Percentiles rank a stretch among this genome's conserved stretches.
phyloP scores from a whole-genome alignment of 225 moss, liverwort and hornwort genomes.

The Lunularia cruciata region DNA sequence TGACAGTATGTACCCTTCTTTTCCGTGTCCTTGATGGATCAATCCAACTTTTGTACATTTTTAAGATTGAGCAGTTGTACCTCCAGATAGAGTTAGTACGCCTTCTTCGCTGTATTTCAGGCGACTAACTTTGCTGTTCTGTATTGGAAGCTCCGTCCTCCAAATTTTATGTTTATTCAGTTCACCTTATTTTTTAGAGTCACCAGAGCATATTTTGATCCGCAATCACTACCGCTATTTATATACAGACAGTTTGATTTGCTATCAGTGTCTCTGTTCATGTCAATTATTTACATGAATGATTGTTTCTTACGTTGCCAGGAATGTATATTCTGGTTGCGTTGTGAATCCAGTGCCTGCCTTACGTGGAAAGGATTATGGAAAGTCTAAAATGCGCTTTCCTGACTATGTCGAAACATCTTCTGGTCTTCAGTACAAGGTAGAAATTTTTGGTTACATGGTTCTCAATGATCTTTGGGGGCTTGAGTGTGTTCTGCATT shows the following conservation, averaged over 20 bases:
- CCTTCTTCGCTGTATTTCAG: too few relatives aligned
- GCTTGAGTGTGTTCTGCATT: background rate
- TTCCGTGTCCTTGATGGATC: too few relatives aligned
- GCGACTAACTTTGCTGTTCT: too few relatives aligned
- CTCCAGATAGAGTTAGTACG: too few relatives aligned
- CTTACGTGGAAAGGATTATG: conserved; percentile 95
- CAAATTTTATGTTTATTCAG: too few relatives aligned
- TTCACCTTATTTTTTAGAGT: too few relatives aligned
- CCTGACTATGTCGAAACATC: conserved; percentile 78
- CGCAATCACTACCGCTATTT: too few relatives aligned
- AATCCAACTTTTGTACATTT: too few relatives aligned
- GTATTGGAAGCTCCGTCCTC: too few relatives aligned
- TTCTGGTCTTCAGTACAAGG: conserved; percentile 95
- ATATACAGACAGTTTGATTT: too few relatives aligned
- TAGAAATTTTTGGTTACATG: conserved; percentile 20
- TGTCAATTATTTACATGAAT: conserved; percentile 41
- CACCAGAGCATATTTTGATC: too few relatives aligned
- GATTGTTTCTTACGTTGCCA: conserved; percentile 50
- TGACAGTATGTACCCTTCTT: conserved; percentile 27
- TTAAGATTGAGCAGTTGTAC: background rate
- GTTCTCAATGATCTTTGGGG: background rate
- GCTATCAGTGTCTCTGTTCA: background rate
- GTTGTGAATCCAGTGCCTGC: conserved; percentile 86
- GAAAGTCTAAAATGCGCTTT: conserved; percentile 88
- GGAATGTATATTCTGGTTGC: conserved; percentile 47